A percentile compares a stretch with the other conserved stretches of the same genome.
Conservation (phyloP, 2,329 filamentous ascomycete genomes). For the Coleophoma eucalyptorum region DNA sequence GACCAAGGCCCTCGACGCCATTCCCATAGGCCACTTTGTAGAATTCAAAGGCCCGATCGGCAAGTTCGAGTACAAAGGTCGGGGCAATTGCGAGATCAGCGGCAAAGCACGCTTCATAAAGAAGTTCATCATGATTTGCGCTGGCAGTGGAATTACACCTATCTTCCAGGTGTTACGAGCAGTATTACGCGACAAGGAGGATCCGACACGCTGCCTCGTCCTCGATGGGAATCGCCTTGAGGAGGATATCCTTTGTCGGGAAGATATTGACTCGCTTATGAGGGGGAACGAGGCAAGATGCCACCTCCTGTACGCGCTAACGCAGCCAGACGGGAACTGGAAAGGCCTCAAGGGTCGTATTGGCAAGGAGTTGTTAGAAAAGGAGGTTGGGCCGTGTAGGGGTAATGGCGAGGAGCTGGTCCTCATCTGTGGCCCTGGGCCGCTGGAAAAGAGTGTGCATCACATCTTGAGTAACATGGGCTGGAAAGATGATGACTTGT, state of each 20-base stretch:
- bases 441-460: constrained; percentile 67
- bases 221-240: constrained; percentile 74
- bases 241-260: constrained; percentile 77
- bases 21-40: constrained; percentile 68
- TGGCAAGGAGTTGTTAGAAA: constrained; percentile 55
- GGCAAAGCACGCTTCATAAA: constrained; percentile 52
- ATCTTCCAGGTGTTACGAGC: constrained; percentile 80
- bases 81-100: constrained; percentile 59
- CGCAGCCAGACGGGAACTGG: constrained; percentile 61
- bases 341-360: constrained; percentile 65
- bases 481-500: constrained; percentile 67
- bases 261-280: constrained; percentile 65
- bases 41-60: constrained; percentile 89
- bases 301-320: constrained; percentile 66
- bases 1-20: constrained; percentile 72
- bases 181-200: constrained; percentile 60
- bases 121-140: constrained; percentile 82
- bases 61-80: constrained; percentile 75
- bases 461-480: constrained; percentile 55
- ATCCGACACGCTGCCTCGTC: constrained; percentile 66
- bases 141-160: constrained; percentile 87
- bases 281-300: constrained; percentile 51
- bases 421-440: constrained; percentile 74
- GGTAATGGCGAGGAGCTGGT: constrained; percentile 52
- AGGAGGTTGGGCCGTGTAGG: constrained; percentile 45